Evolutionary conservation across 345 rosid species (phyloP), one percentile per base, ranked within the genome.

Genomic region (Diplotaxis tenuifolia): DNA sequence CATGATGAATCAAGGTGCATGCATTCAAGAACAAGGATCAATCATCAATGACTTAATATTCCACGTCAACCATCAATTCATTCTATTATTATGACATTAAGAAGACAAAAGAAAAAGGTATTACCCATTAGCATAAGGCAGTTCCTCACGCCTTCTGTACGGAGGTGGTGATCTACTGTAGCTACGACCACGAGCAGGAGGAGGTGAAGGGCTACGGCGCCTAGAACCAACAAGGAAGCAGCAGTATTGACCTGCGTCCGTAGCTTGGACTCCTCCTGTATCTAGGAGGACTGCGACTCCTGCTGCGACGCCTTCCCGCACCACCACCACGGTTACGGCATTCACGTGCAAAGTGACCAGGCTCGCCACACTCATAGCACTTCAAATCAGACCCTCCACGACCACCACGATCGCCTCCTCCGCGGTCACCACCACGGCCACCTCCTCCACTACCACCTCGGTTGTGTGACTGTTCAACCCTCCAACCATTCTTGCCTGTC

Each of bases 291-390:
- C 97, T 89, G 0, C 93, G 87, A 52, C 80, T 89, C 23, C 91
- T 87, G 69, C 80, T 71, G 56, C 80, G 73, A 9, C 89, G 86
- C 71, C 91, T 85, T 71, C 96, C 96, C 0, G 86, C 50, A 27
- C 93, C 91, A 27, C 93, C 91, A 84, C 83, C 90, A 29, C 93
- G 97, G 23, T 42, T 60, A 34, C 89, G 87, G 56, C 97, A 91
- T 76, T 91, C 97, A 73, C 97, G 93, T 3, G 97, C 96, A 84
- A 91, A 91, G 73, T 91, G 97, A 57, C 97, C 97, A 64, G 93
- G 83, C 82, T 91, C 97, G 12, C 95, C 95, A 67, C 97, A 91
- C 67, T 91, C 97, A 68, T 89, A 91, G 78, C 97, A 89, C 80
- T 91, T 91, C 82, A 87, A 84, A 76, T 91, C 95, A 61, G 93